phyloP scores from a whole-genome alignment of 2,329 filamentous ascomycete genomes.

The Penicillium rolfsii region DNA sequence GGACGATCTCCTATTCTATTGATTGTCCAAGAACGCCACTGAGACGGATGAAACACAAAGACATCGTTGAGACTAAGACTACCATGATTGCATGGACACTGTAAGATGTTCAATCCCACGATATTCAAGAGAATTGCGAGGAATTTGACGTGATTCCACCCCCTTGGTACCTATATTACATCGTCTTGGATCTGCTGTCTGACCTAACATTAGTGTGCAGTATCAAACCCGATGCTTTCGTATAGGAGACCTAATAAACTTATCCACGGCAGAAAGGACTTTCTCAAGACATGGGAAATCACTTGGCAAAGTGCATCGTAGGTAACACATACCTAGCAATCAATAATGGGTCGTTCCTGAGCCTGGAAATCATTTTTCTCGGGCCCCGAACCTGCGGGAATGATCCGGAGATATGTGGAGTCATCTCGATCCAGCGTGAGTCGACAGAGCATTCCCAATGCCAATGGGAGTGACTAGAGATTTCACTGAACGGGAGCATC shows the following conservation, averaged over 20 bases:
- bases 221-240: too few species aligned
- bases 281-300: background rate
- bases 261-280: too few species aligned
- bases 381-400: conserved; percentile 4
- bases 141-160: background rate
- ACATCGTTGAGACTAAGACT: too few species aligned
- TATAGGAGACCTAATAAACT: too few species aligned
- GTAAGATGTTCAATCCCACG: background rate
- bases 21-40: background rate
- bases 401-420: conserved; percentile 4
- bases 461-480: background rate
- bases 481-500: background rate
- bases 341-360: conserved; percentile 12
- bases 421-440: conserved; percentile 6
- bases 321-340: too few species aligned
- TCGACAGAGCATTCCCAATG: background rate
- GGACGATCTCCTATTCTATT: background rate
- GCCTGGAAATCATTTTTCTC: conserved; percentile 3
- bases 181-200: background rate
- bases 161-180: background rate
- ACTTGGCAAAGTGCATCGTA: background rate
- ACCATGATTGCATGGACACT: background rate
- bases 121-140: background rate
- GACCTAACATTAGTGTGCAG: background rate
- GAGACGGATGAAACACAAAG: background rate